phyloP scores from a whole-genome alignment of 2,329 filamentous ascomycete genomes.

The Pseudogymnoascus sp. region DNA sequence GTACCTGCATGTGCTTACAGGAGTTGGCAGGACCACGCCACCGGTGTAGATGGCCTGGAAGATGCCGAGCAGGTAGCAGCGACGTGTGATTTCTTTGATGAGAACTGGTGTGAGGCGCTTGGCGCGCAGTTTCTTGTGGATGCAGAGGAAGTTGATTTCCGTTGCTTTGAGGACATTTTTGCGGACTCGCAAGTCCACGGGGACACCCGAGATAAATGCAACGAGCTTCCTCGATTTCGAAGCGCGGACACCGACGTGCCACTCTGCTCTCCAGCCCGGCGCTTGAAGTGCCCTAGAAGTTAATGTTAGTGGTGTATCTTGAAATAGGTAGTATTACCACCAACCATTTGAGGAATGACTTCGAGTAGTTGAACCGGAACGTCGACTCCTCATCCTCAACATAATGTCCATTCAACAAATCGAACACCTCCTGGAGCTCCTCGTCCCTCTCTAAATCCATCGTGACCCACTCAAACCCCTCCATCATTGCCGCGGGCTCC shows the following conservation, averaged over 20 bases:
- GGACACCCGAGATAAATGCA: slow-evolving; percentile 92
- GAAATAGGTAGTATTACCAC: slow-evolving; percentile 20
- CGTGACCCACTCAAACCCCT: slow-evolving; percentile 89
- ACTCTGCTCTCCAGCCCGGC: slow-evolving; percentile 86
- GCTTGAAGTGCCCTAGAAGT: slow-evolving; percentile 74
- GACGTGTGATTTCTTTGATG: slow-evolving; percentile 94
- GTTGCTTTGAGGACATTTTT: slow-evolving; percentile 67
- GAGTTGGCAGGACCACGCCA: slow-evolving; percentile 82
- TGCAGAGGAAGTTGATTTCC: slow-evolving; percentile 96
- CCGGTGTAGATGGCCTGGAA: slow-evolving; percentile 97
- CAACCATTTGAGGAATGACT: slow-evolving; percentile 81
- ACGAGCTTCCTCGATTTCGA: slow-evolving; percentile 78
- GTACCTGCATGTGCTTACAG: slow-evolving; percentile 88
- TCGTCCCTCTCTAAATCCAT: slow-evolving; percentile 74
- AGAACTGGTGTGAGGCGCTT: slow-evolving; percentile 89
- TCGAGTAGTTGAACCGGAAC: slow-evolving; percentile 95
- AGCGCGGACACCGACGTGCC: slow-evolving; percentile 90
- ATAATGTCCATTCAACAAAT: slow-evolving; percentile 86
- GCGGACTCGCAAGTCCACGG: slow-evolving; percentile 73
- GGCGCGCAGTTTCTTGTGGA: slow-evolving; percentile 93
- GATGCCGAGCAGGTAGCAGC: slow-evolving; percentile 77
- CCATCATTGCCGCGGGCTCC: slow-evolving; percentile 65
- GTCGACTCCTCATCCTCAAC: slow-evolving; percentile 96
- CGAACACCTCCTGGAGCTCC: slow-evolving; percentile 83
- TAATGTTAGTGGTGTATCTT: slow-evolving; percentile 17